Percentiles rank a stretch among this genome's conserved stretches.
These are phyloP conservation scores for Candida caryicola DNA, from an alignment of 805 yeast species.

Conservation along the genomic window DNA sequence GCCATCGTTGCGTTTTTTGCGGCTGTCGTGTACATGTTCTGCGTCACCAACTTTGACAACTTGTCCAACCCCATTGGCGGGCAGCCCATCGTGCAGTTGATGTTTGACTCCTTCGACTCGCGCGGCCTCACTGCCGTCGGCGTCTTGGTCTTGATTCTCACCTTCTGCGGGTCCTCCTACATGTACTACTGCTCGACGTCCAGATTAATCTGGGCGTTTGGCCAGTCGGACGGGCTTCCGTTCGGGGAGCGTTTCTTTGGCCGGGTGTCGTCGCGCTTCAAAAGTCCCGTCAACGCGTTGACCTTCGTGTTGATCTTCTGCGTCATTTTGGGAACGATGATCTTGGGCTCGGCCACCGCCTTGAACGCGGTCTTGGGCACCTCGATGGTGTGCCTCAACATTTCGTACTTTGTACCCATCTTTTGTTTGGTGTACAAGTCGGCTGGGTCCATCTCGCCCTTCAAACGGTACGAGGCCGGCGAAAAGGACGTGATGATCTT, in stretches of 20 bases:
- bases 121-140: conserved; percentile 27
- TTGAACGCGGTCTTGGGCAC: conserved; percentile 36
- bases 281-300: conserved; percentile 39
- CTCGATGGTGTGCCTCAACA: conserved; percentile 39
- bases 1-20: conserved; percentile 29
- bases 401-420: conserved; percentile 37
- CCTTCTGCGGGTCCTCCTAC: conserved; percentile 17
- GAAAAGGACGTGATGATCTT: neutral
- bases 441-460: conserved; percentile 34
- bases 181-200: conserved; percentile 27
- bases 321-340: conserved; percentile 34
- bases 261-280: conserved; percentile 18
- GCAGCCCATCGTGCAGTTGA: conserved; percentile 21
- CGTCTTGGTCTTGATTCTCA: conserved; percentile 13
- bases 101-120: conserved; percentile 22
- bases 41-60: conserved; percentile 15
- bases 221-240: conserved; percentile 44
- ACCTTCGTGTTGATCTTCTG: conserved; percentile 31
- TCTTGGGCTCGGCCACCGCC: conserved; percentile 37
- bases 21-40: conserved; percentile 28
- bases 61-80: conserved; percentile 20
- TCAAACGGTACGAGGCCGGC: neutral
- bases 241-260: conserved; percentile 28
- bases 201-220: conserved; percentile 42
- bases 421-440: conserved; percentile 33